Percentiles rank a stretch among this genome's conserved stretches.
These are phyloP conservation scores for Talaromyces stipitatus DNA, from an alignment of 495 filamentous ascomycete genomes.

Conservation along the genomic window DNA sequence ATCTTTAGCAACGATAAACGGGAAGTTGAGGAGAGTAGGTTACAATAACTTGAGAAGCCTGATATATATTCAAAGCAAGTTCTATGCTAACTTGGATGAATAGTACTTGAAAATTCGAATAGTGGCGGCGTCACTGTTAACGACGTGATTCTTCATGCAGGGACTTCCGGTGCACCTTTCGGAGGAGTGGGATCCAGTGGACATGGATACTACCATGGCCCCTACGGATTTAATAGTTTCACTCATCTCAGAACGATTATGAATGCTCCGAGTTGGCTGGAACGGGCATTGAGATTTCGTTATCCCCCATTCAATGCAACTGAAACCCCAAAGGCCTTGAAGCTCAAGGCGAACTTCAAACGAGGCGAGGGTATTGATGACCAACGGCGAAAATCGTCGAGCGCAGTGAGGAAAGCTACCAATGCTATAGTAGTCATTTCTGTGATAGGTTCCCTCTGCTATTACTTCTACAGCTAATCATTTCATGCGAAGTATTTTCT, in stretches of 20 bases:
- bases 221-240: constrained; percentile 70
- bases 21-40: constrained; percentile 53
- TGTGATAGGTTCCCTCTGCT: not conserved
- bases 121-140: constrained; percentile 72
- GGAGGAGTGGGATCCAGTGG: constrained; percentile 78
- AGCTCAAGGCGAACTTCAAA: not conserved
- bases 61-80: not conserved
- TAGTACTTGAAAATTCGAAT: constrained; percentile 48
- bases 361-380: constrained; percentile 1
- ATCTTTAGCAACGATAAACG: constrained; percentile 59
- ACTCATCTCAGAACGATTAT: constrained; percentile 60
- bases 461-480: not conserved
- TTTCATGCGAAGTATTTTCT: not conserved
- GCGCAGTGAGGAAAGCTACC: not conserved
- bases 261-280: constrained; percentile 55
- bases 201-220: constrained; percentile 68
- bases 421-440: not conserved
- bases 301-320: not conserved
- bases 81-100: constrained; percentile 7
- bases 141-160: constrained; percentile 62
- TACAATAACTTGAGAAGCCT: not conserved
- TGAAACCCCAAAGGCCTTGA: not conserved
- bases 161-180: constrained; percentile 60
- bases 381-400: constrained; percentile 7
- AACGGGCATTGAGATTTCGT: not conserved